Percentiles rank a stretch among this genome's conserved stretches.
Evolutionary conservation across 2,329 filamentous ascomycete species (phyloP).

Genomic region (Cladosporium cucumerinum): DNA sequence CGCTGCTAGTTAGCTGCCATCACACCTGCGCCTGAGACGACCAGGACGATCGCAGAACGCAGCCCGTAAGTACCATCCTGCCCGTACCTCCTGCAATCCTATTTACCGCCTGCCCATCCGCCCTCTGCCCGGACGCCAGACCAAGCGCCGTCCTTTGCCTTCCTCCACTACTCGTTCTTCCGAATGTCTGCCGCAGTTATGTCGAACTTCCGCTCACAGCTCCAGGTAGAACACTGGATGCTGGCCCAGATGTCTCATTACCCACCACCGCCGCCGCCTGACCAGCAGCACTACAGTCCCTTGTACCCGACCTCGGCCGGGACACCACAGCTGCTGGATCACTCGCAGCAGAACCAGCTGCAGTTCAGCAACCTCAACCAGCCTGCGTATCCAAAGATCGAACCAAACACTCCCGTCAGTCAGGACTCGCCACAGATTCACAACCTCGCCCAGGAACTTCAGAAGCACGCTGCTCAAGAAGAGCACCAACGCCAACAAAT

Average conservation of each 20-base stretch:
- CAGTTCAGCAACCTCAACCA: constrained; percentile 35
- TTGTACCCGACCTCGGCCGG: constrained; percentile 32
- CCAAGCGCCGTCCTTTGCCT: constrained; percentile 7
- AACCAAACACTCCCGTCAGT: constrained; percentile 22
- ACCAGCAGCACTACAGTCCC: constrained; percentile 36
- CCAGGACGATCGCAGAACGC: constrained; percentile 13
- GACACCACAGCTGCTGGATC: constrained; percentile 33
- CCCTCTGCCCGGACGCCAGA: constrained; percentile 1
- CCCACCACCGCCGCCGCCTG: constrained; percentile 34
- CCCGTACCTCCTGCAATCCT: constrained; percentile 8
- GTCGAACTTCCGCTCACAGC: constrained; percentile 34
- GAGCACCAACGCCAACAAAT: constrained; percentile 33
- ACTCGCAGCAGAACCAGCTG: constrained; percentile 33
- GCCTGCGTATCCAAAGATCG: constrained; percentile 36
- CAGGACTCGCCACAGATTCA: constrained; percentile 32
- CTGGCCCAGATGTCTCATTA: constrained; percentile 37
- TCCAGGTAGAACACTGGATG: constrained; percentile 36
- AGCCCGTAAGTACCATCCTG: constrained; percentile 15
- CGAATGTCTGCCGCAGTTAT: constrained; percentile 33
- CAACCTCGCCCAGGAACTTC: constrained; percentile 30
- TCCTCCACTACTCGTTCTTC: constrained; percentile 10
- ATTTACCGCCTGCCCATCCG: constrained; percentile 14
- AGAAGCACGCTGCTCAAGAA: constrained; percentile 29
- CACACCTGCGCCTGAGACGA: constrained; percentile 12
- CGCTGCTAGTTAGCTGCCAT: constrained; percentile 15